Conservation (phyloP, 805 yeast species). For the Ogataea nakhonphanomensis region DNA sequence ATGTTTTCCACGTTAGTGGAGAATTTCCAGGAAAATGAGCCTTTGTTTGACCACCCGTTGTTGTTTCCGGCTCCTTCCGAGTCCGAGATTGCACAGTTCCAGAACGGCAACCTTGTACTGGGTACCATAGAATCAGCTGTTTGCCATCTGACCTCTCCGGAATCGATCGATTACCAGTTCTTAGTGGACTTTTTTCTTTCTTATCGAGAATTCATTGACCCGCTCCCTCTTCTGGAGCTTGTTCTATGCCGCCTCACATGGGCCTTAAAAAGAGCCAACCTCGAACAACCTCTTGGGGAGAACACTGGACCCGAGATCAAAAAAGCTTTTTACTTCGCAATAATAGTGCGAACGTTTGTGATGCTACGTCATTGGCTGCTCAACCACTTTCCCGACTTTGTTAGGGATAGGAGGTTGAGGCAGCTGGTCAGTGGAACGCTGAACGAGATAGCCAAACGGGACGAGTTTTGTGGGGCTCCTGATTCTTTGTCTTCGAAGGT, state of each 20-base stretch:
- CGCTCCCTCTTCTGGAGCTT: conserved; percentile 56
- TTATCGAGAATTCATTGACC: conserved; percentile 64
- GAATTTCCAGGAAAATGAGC: conserved; percentile 32
- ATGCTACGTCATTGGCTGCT: conserved; percentile 85
- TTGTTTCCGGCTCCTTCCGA: conserved; percentile 33
- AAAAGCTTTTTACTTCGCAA: conserved; percentile 42
- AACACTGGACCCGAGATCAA: neutral
- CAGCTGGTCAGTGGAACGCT: conserved; percentile 39
- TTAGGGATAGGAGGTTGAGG: conserved; percentile 48
- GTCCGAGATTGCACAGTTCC: conserved; percentile 30
- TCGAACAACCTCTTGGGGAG: neutral
- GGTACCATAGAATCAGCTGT: conserved; percentile 42
- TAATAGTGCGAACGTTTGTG: conserved; percentile 78
- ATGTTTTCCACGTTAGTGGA: conserved; percentile 19
- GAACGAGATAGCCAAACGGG: conserved; percentile 36
- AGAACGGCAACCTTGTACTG: conserved; percentile 14
- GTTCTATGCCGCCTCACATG: conserved; percentile 66
- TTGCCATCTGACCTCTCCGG: conserved; percentile 67
- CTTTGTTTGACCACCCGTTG: conserved; percentile 32
- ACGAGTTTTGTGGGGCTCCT: conserved; percentile 14
- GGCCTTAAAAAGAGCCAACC: conserved; percentile 38
- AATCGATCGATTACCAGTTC: conserved; percentile 69
- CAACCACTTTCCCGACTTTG: conserved; percentile 87
- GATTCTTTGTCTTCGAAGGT: conserved; percentile 26
- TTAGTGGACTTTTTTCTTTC: conserved; percentile 85